These are phyloP conservation scores for Carex kokanica DNA, from an alignment of 176 grass and related monocot species.

Conservation along the genomic window DNA sequence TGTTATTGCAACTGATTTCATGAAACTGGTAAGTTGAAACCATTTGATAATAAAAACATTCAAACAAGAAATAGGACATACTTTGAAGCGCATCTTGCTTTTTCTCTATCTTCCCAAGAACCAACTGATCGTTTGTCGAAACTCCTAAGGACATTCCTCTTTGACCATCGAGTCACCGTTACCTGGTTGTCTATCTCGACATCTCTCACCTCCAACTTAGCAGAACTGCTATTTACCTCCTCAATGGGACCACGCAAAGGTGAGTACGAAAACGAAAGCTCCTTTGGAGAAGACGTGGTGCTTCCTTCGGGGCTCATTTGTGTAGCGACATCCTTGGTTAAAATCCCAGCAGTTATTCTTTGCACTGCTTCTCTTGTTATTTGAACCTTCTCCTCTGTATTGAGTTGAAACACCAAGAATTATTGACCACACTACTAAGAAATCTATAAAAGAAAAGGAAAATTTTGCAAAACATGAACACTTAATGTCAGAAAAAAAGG, in stretches of 20 bases:
- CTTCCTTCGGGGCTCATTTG: constrained; percentile 92
- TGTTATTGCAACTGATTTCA: neutral
- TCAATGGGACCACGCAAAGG: constrained; percentile 46
- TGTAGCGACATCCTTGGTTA: constrained; percentile 84
- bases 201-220: constrained; percentile 82
- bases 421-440: neutral
- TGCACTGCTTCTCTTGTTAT: constrained; percentile 35
- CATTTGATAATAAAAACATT: neutral
- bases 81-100: constrained; percentile 62
- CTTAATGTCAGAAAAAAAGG: neutral
- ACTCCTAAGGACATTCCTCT: constrained; percentile 62
- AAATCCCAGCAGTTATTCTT: constrained; percentile 48
- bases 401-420: constrained; percentile 14
- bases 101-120: constrained; percentile 89
- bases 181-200: constrained; percentile 96
- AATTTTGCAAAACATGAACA: constrained; percentile 4
- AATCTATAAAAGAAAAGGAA: neutral
- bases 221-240: constrained; percentile 46
- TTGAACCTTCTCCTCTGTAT: constrained; percentile 60
- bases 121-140: constrained; percentile 78
- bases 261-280: constrained; percentile 54
- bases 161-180: constrained; percentile 91
- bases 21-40: neutral
- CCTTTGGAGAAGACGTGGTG: constrained; percentile 59
- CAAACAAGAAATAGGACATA: constrained; percentile 32